Conservation (phyloP, 331 rosid species). For the Saraca asoca region DNA sequence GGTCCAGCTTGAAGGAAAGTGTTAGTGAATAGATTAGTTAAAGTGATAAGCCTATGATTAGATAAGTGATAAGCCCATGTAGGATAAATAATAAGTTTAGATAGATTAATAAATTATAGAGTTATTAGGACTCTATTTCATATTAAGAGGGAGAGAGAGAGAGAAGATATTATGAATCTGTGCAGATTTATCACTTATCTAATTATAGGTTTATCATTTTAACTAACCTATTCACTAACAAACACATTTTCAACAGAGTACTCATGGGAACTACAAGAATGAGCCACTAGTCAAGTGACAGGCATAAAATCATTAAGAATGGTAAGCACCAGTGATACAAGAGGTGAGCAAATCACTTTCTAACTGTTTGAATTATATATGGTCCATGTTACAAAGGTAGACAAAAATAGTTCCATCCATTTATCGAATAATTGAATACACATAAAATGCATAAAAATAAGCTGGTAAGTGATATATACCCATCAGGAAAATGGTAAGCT, state of each 20-base stretch:
- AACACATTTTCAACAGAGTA: constrained; percentile 14
- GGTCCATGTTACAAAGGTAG: not conserved
- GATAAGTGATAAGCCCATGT: no score
- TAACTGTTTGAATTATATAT: constrained; percentile 1
- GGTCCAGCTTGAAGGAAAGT: no score
- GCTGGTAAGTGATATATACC: constrained; percentile 46
- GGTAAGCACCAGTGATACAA: not conserved
- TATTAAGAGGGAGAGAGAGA: no score
- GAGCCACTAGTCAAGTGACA: constrained; percentile 22
- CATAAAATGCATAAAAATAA: not conserved
- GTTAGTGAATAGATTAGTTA: no score
- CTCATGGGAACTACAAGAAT: constrained; percentile 8
- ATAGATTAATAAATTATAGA: no score
- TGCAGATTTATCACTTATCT: no score
- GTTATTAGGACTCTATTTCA: no score
- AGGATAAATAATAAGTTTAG: no score
- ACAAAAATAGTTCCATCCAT: not conserved
- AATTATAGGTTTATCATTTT: no score
- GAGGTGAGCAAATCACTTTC: not conserved
- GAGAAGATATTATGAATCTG: no score
- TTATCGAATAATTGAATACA: not conserved
- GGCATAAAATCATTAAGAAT: not conserved
- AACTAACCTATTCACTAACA: no score
- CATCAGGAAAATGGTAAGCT: constrained; percentile 80
- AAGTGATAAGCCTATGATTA: no score